Conservation (phyloP, 1,284 basidiomycete genomes). For the Xerocomus nothofagi region DNA sequence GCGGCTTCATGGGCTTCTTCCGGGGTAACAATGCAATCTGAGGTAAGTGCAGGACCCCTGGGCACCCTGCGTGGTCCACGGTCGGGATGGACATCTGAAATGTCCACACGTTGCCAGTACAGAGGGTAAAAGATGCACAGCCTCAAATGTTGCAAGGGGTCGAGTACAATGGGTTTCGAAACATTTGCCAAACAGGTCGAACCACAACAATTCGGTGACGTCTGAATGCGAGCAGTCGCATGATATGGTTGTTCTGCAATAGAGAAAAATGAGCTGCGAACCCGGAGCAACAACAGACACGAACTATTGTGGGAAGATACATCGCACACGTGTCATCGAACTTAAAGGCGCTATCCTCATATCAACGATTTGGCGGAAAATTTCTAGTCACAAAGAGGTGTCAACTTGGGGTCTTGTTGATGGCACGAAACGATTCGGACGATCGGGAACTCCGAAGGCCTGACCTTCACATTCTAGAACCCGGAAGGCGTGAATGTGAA, state of each 20-base stretch:
- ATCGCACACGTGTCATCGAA: slow-evolving; percentile 1
- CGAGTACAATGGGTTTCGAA: not conserved
- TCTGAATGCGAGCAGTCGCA: not conserved
- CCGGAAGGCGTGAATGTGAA: slow-evolving; percentile 22
- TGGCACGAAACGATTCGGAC: slow-evolving; percentile 16
- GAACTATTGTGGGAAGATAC: not conserved
- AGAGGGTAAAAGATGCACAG: slow-evolving; percentile 11
- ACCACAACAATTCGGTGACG: not conserved
- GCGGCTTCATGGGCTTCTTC: slow-evolving; percentile 26
- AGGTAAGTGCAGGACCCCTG: slow-evolving; percentile 21
- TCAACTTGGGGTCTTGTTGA: slow-evolving; percentile 22
- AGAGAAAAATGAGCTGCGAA: not conserved
- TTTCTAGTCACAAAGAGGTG: slow-evolving; percentile 1
- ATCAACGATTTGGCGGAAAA: slow-evolving; percentile 1
- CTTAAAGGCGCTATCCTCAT: not conserved
- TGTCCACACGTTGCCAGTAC: slow-evolving; percentile 16
- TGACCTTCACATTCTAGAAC: slow-evolving; percentile 30
- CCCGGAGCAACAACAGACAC: not conserved
- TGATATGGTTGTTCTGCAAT: not conserved
- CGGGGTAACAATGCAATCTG: slow-evolving; percentile 28
- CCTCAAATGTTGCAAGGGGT: slow-evolving; percentile 20
- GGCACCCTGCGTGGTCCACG: slow-evolving; percentile 15
- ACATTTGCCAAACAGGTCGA: slow-evolving; percentile 2
- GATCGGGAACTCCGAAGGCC: slow-evolving; percentile 22
- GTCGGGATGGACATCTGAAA: slow-evolving; percentile 2